Evolutionary conservation across 1,284 basidiomycete genomes (phyloP).

Genomic region (Retiboletus flavoniger): DNA sequence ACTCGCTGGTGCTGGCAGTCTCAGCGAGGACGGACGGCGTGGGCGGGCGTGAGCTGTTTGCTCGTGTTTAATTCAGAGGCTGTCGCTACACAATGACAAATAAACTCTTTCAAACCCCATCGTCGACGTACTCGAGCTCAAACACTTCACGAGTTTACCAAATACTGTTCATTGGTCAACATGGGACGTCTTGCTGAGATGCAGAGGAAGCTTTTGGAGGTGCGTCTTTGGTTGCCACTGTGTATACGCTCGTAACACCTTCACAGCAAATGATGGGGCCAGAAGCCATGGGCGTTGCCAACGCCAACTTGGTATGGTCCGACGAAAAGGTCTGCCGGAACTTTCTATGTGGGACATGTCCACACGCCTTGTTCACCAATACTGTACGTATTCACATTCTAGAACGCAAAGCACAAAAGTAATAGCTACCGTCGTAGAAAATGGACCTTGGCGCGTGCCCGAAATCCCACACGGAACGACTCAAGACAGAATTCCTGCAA

Average conservation of each 20-base stretch:
- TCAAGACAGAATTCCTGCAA: constrained; percentile 88
- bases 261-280: constrained; percentile 98
- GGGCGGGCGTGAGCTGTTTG: constrained; percentile 28
- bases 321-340: constrained; percentile 99
- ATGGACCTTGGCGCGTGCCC: constrained; percentile 99
- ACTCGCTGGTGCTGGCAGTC: background rate
- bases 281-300: constrained; percentile 94
- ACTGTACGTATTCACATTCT: constrained; percentile 64
- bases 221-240: constrained; percentile 34
- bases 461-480: constrained; percentile 92
- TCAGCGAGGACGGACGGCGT: background rate
- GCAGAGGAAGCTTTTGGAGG: constrained; percentile 91
- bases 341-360: constrained; percentile 97
- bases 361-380: constrained; percentile 97
- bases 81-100: constrained; percentile 34
- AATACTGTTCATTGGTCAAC: constrained; percentile 26
- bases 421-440: constrained; percentile 65
- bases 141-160: background rate
- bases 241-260: constrained; percentile 3
- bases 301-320: constrained; percentile 91
- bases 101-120: constrained; percentile 17
- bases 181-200: constrained; percentile 88
- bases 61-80: constrained; percentile 27
- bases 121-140: background rate
- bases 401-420: background rate